Percentiles rank a stretch among this genome's conserved stretches.
Conservation (phyloP, 2,329 filamentous ascomycete species). For the Pseudodiploospora longispora region DNA sequence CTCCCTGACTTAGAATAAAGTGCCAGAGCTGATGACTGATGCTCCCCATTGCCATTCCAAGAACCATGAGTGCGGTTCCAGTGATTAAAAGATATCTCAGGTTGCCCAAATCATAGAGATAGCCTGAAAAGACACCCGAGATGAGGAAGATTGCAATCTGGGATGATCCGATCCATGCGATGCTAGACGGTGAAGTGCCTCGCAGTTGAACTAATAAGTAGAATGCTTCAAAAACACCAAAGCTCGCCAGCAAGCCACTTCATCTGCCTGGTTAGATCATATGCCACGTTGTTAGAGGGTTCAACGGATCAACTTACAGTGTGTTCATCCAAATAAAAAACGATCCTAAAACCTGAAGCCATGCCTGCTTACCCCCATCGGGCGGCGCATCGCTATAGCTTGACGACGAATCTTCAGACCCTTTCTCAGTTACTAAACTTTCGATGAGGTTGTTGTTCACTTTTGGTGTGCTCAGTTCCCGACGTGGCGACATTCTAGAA, state of each 20-base stretch:
- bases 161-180: not conserved
- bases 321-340: not conserved
- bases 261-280: not conserved
- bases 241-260: not conserved
- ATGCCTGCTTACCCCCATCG: not conserved
- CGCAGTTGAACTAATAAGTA: not conserved
- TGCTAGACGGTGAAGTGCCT: not conserved
- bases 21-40: not conserved
- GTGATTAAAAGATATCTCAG: not conserved
- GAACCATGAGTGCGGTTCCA: not conserved
- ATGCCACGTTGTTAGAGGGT: not conserved
- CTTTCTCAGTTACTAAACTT: too few relatives aligned
- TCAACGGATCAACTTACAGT: too few relatives aligned
- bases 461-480: too few relatives aligned
- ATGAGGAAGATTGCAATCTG: not conserved
- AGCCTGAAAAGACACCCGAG: not conserved
- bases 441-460: too few relatives aligned
- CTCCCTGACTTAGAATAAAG: not conserved
- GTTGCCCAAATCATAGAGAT: not conserved
- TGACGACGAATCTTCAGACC: too few relatives aligned
- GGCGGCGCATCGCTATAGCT: not conserved
- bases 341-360: not conserved
- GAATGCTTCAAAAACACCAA: not conserved
- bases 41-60: conserved; percentile 1
- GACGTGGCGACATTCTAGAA: too few relatives aligned